These are phyloP conservation scores for Candida mattraensis DNA, from an alignment of 805 yeast genomes.

Conservation along the genomic window DNA sequence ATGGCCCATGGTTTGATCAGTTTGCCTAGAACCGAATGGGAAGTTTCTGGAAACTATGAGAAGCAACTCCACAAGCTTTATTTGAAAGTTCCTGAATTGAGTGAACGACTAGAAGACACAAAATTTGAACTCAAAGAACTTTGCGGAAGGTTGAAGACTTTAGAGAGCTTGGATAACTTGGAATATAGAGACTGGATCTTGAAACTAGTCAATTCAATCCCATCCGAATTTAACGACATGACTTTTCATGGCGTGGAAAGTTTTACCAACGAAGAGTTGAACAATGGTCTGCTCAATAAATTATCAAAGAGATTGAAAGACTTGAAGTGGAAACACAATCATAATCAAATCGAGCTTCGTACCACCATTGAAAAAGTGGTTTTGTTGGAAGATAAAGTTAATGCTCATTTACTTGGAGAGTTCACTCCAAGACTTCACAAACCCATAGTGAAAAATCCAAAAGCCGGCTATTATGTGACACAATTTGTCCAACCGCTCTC, in stretches of 20 bases:
- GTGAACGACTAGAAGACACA: slow-evolving; percentile 64
- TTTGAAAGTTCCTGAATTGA: slow-evolving; percentile 52
- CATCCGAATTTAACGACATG: slow-evolving; percentile 33
- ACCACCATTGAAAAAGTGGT: slow-evolving; percentile 48
- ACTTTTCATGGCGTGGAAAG: slow-evolving; percentile 27
- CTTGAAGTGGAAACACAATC: slow-evolving; percentile 50
- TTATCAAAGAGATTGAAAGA: slow-evolving; percentile 52
- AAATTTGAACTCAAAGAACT: slow-evolving; percentile 62
- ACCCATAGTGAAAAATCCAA: slow-evolving; percentile 37
- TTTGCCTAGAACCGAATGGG: slow-evolving; percentile 51
- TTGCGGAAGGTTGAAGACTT: slow-evolving; percentile 54
- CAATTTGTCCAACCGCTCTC: slow-evolving; percentile 46
- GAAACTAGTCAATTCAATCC: slow-evolving; percentile 46
- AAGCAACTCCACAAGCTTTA: slow-evolving; percentile 39
- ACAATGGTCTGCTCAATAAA: slow-evolving; percentile 45
- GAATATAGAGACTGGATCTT: slow-evolving; percentile 65
- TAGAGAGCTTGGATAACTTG: slow-evolving; percentile 48
- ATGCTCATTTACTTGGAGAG: slow-evolving; percentile 37
- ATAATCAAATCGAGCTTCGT: slow-evolving; percentile 59
- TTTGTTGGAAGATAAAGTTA: slow-evolving; percentile 56
- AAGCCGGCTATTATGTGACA: slow-evolving; percentile 40
- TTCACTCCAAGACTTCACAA: slow-evolving; percentile 30
- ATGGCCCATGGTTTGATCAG: slow-evolving; percentile 80
- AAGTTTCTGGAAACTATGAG: slow-evolving; percentile 27
- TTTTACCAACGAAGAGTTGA: slow-evolving; percentile 35